Evolutionary conservation across 2,329 filamentous ascomycete species (phyloP).

Genomic region (Periconia sp.): DNA sequence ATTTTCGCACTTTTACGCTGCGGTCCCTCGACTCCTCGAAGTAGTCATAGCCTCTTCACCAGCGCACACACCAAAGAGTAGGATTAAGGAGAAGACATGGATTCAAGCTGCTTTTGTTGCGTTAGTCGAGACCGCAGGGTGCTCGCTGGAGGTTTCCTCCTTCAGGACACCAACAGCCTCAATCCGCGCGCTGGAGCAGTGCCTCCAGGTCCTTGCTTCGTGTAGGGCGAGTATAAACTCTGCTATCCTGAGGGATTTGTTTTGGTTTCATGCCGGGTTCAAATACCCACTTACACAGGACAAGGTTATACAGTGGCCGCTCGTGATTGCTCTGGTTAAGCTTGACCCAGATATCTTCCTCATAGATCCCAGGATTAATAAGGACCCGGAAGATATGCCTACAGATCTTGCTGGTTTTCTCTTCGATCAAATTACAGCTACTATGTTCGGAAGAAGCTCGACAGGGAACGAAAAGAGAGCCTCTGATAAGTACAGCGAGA

Average conservation of each 20-base stretch:
- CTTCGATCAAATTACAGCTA: constrained; percentile 36
- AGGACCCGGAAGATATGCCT: constrained; percentile 19
- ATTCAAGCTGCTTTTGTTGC: constrained; percentile 49
- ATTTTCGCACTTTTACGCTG: constrained; percentile 29
- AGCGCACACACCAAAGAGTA: constrained; percentile 48
- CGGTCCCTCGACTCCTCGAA: constrained; percentile 46
- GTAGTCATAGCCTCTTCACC: constrained; percentile 50
- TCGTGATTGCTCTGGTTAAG: constrained; percentile 40
- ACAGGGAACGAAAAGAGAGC: too few relatives aligned
- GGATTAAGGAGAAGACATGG: constrained; percentile 51
- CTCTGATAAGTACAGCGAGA: too few relatives aligned
- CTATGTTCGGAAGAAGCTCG: too few relatives aligned
- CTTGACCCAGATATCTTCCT: constrained; percentile 43
- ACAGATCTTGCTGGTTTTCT: constrained; percentile 33
- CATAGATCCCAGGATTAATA: constrained; percentile 21
- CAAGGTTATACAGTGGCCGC: constrained; percentile 32
- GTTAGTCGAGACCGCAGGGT: constrained; percentile 43
- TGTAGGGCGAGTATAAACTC: constrained; percentile 34
- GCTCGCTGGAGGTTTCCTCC: constrained; percentile 30
- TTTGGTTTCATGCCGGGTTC: constrained; percentile 45
- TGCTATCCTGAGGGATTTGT: constrained; percentile 34
- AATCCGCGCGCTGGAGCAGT: constrained; percentile 30
- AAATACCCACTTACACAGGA: constrained; percentile 26
- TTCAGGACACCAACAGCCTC: constrained; percentile 24
- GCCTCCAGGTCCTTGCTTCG: constrained; percentile 29